These are phyloP conservation scores for Allium cepa DNA, from an alignment of 106 monocot species.

Conservation along the genomic window DNA sequence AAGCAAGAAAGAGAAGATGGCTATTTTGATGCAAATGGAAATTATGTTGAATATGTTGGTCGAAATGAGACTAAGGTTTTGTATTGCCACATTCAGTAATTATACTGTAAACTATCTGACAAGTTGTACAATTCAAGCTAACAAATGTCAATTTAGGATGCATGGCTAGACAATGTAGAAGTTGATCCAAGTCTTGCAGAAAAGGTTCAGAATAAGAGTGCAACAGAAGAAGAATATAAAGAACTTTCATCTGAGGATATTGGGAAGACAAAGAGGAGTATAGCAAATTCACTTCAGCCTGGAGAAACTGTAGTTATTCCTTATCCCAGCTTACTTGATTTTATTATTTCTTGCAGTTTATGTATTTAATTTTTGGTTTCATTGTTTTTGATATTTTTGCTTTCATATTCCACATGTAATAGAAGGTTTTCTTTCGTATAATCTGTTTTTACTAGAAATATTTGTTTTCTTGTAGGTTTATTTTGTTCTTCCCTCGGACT, in stretches of 20 bases:
- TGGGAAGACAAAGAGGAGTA: conserved; percentile 76
- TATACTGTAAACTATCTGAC: not conserved
- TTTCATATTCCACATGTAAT: too few species aligned
- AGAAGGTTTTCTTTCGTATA: too few species aligned
- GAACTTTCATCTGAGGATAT: conserved; percentile 81
- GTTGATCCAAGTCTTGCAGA: conserved; percentile 44
- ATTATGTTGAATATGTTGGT: conserved; percentile 76
- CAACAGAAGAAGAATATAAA: conserved; percentile 55
- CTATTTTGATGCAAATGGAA: conserved; percentile 90
- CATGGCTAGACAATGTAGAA: conserved; percentile 83
- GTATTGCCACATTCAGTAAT: not conserved
- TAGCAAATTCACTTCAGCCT: conserved; percentile 65
- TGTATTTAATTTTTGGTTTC: too few species aligned
- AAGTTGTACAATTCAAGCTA: not conserved
- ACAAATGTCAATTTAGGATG: conserved; percentile 57
- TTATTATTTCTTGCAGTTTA: too few species aligned
- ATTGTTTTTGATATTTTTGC: too few species aligned
- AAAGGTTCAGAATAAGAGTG: conserved; percentile 19
- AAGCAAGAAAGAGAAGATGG: conserved; percentile 94
- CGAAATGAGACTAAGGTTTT: conserved; percentile 76
- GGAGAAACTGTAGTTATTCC: conserved; percentile 67
- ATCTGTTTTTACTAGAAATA: too few species aligned
- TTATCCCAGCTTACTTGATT: too few species aligned
- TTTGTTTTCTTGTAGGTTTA: too few species aligned
- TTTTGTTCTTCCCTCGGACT: too few species aligned